Evolutionary conservation across 2,329 filamentous ascomycete species (phyloP), one percentile per base, ranked within the genome.

Genomic region (Phaeosphaeria sp.): DNA sequence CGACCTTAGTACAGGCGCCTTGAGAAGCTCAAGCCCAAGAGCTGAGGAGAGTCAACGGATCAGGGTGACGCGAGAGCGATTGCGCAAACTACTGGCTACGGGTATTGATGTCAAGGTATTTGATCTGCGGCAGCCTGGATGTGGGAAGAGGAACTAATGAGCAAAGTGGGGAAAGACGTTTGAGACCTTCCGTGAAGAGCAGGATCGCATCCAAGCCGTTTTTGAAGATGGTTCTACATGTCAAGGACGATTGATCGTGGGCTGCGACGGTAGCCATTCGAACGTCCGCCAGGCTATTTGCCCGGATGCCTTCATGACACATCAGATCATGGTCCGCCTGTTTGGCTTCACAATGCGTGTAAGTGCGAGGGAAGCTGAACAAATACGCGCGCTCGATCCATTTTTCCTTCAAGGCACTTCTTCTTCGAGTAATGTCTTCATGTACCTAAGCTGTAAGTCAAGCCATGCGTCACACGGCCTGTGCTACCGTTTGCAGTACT

Each of bases 321-420:
- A 55, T 44, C 46, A n/a, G 3, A 57, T 64, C 18, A 54, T 52
- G 1, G 52, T 64, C 2, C 42, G 25, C 6, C 50, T 65, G 42
- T 54, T 63, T 36, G 62, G 62, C 1, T 59, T 58, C 20, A 60
- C 60, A 11, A 22, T 57, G 45, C 47, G 55, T 15, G 42, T 65
- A 33, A 55, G 46, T 6, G 39, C 53, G n/a, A 45, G 36, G 13
- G 47, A 62, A 53, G 57, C 60, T 5, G 48, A 42, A 33, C 49
- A 51, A 18, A 57, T 65, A 15, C 59, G 44, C 1, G 49, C 53
- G 8, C 53, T 65, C 2, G 62, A 65, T 49, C 55, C 62, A 8
- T 63, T 63, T 49, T 60, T 63, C 17, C 40, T 65, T 9, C 62
- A 65, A 27, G 62, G 57, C 2, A 50, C 48, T 8, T 30, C 48